Percentiles rank a stretch among this genome's conserved stretches.
phyloP scores from a whole-genome alignment of 1,284 basidiomycete genomes.

The Trichosporon faecale region DNA sequence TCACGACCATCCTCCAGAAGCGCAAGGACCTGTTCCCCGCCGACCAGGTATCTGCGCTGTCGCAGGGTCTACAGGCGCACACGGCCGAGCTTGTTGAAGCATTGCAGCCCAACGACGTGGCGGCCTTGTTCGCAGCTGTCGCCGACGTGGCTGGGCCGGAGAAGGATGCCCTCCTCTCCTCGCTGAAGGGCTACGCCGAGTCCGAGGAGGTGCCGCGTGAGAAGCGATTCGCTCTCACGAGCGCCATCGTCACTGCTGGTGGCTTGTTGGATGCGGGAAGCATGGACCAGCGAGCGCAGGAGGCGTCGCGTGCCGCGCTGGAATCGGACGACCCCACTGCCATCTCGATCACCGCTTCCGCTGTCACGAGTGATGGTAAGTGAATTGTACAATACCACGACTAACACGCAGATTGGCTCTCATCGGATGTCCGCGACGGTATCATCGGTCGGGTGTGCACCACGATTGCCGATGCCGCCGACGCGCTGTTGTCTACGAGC shows the following conservation, averaged over 20 bases:
- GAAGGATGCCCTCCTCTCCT: conserved; percentile 15
- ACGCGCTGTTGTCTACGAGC: conserved; percentile 39
- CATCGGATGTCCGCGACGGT: conserved; percentile 30
- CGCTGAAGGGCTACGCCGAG: conserved; percentile 22
- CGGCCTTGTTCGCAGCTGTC: conserved; percentile 23
- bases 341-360: conserved; percentile 25
- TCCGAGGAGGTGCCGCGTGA: conserved; percentile 18
- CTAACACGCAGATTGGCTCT: conserved; percentile 26
- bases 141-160: conserved; percentile 12
- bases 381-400: neutral
- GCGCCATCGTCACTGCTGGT: conserved; percentile 12
- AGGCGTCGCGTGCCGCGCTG: conserved; percentile 38
- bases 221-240: conserved; percentile 28
- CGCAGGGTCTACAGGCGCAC: conserved; percentile 26
- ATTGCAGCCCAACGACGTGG: conserved; percentile 23
- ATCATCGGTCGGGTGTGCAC: conserved; percentile 49
- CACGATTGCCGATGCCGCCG: conserved; percentile 55
- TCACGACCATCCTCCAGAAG: conserved; percentile 24
- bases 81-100: conserved; percentile 20
- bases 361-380: conserved; percentile 16
- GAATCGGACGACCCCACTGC: conserved; percentile 17
- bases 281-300: conserved; percentile 34
- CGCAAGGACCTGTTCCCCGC: conserved; percentile 23
- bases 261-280: conserved; percentile 25
- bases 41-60: conserved; percentile 21